phyloP scores from a whole-genome alignment of 1,139 yeast species.

The Magnusiomyces magnusii region DNA sequence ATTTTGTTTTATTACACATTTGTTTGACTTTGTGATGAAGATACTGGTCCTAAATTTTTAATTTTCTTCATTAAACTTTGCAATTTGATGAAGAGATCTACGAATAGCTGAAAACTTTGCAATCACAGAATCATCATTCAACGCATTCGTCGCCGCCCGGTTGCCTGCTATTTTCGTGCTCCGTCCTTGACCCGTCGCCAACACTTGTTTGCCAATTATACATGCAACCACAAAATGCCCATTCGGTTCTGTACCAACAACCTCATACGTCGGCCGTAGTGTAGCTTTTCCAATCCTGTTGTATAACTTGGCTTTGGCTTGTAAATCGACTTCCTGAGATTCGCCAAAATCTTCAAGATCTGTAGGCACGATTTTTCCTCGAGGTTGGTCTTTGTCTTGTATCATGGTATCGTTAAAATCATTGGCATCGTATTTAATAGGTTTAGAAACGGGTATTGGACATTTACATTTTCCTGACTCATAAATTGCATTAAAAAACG shows the following conservation, averaged over 20 bases:
- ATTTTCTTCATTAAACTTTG: not conserved
- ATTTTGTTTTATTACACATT: no score
- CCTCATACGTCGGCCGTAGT: constrained; percentile 57
- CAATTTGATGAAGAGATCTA: constrained; percentile 27
- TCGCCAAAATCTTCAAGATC: constrained; percentile 30
- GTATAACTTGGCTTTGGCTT: constrained; percentile 73
- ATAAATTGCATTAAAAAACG: constrained; percentile 39
- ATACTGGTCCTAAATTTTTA: no score
- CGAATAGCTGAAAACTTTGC: constrained; percentile 59
- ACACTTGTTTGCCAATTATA: constrained; percentile 43
- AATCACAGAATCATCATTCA: constrained; percentile 49
- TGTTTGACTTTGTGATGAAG: no score
- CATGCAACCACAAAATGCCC: constrained; percentile 60
- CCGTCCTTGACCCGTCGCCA: constrained; percentile 55
- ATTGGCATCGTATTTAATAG: no score
- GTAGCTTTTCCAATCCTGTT: constrained; percentile 72
- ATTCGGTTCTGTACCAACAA: constrained; percentile 48
- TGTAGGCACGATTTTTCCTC: constrained; percentile 30
- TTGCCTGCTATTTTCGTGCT: constrained; percentile 58
- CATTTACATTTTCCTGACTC: not conserved
- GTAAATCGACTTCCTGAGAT: constrained; percentile 18
- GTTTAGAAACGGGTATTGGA: no score
- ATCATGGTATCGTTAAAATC: no score
- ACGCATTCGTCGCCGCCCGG: constrained; percentile 67
- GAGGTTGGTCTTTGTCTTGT: not conserved